Evolutionary conservation across 2,329 filamentous ascomycete genomes (phyloP), one percentile per base, ranked within the genome.

Genomic region (Chaetomium sp.): DNA sequence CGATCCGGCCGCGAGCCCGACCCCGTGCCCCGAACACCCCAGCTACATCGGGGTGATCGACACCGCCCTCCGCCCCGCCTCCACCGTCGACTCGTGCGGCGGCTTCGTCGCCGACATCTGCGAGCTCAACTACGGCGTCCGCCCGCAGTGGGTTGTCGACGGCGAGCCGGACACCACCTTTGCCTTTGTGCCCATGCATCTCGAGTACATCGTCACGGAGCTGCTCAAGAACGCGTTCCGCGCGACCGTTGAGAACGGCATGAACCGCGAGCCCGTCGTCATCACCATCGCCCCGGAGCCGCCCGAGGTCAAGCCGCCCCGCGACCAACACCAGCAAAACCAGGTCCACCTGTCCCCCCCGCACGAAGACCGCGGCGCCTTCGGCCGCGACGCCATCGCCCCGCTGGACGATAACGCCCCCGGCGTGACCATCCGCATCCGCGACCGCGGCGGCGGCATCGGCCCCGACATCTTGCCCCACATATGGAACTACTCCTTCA

Each of bases 401-500:
- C 85, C 85, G 0, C 80, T 88, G 6, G 85, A 87, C 67, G 85
- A 88, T 72, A 84, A 87, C 64, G 85, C 89, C 0, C 92, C 93
- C 0, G 93, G 93, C 45, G 92, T 99, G 13, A 98, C 95, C 0
- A 96, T 99, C 71, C 88, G 95, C 27, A 97, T 99, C 70, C 89
- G 95, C 9, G 95, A 99, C 75, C 88, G 93, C n/a, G 95, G 95
- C 57, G 94, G 94, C 50, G 95, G 95, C 42, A 98, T 99, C 63
- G 85, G 88, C 0, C 91, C 93, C 0, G 91, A 93, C 19, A 89
- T 95, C 31, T 80, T 95, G 38, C 88, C 89, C 4, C 89, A 94
- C 70, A 93, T 99, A 65, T 99, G 95, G 93, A 93, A 93, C 7
- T 99, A 98, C 76, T 95, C 91, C 68, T 99, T 97, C 76, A 97